A percentile compares a stretch with the other conserved stretches of the same genome.
Conservation (phyloP, 1,284 basidiomycete genomes). For the Schizophyllum amplum region DNA sequence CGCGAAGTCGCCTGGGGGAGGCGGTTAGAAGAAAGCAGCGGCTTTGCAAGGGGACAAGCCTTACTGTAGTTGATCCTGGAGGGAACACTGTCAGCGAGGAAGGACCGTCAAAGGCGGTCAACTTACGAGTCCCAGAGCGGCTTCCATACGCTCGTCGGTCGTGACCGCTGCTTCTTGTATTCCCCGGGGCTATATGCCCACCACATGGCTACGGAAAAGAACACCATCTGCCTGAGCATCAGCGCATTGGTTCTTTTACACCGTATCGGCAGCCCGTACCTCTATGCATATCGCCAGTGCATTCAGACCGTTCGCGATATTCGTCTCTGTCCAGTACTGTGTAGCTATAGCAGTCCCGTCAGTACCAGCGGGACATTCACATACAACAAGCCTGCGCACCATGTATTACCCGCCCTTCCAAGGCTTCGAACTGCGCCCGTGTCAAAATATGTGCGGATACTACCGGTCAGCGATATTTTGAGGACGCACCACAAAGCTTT, state of each 20-base stretch:
- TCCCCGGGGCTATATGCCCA: conserved; percentile 75
- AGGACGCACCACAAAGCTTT: conserved; percentile 56
- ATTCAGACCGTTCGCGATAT: conserved; percentile 75
- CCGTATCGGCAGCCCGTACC: conserved; percentile 28
- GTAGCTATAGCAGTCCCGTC: conserved; percentile 35
- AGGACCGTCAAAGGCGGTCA: neutral
- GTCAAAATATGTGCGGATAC: neutral
- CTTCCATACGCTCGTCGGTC: conserved; percentile 44
- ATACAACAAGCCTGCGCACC: conserved; percentile 17
- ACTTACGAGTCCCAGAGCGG: conserved; percentile 68
- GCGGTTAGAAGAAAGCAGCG: conserved; percentile 1
- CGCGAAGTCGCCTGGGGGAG: conserved; percentile 47
- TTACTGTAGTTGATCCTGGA: conserved; percentile 66
- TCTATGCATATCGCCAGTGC: conserved; percentile 80
- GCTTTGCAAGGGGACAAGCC: conserved; percentile 16
- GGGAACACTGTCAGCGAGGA: neutral
- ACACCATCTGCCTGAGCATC: conserved; percentile 55
- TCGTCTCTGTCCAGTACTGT: conserved; percentile 70
- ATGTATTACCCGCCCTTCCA: conserved; percentile 57
- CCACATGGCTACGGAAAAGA: conserved; percentile 70
- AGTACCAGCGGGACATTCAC: neutral
- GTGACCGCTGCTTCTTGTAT: conserved; percentile 36
- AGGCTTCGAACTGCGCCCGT: conserved; percentile 40
- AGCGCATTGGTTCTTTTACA: neutral
- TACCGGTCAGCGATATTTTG: neutral